A percentile compares a stretch with the other conserved stretches of the same genome.
These are phyloP conservation scores for Arthrobotrys sinensis DNA, from an alignment of 2,329 filamentous ascomycete genomes.

Conservation along the genomic window DNA sequence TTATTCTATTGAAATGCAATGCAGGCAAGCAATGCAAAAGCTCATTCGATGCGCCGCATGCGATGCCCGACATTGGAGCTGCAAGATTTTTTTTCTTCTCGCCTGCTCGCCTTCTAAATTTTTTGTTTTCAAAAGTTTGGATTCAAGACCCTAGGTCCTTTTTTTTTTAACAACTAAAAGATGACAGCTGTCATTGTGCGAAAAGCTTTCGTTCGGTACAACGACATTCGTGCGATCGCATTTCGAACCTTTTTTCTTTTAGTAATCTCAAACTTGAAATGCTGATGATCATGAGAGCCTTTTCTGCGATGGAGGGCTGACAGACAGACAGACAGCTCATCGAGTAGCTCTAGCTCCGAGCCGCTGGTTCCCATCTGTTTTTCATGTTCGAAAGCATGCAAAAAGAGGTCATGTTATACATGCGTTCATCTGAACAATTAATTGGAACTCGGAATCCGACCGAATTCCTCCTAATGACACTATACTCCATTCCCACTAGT, in stretches of 20 bases:
- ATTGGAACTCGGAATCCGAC: conserved; percentile 49
- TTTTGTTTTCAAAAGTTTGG: neutral
- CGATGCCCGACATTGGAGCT: conserved; percentile 44
- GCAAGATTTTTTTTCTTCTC: conserved; percentile 14
- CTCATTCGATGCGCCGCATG: conserved; percentile 58
- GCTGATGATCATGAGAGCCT: conserved; percentile 48
- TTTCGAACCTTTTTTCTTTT: neutral
- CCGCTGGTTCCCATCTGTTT: neutral
- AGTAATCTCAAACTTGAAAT: neutral
- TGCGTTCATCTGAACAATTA: conserved; percentile 46
- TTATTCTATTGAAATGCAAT: conserved; percentile 26
- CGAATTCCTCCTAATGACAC: conserved; percentile 58
- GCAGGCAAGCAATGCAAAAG: conserved; percentile 55
- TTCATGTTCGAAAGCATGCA: conserved; percentile 7
- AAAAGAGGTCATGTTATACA: conserved; percentile 28
- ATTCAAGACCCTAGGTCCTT: neutral
- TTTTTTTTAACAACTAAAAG: conserved; percentile 1
- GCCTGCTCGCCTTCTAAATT: neutral
- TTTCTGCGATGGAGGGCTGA: neutral
- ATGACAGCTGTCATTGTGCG: conserved; percentile 32
- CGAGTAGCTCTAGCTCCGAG: neutral
- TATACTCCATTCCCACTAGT: conserved; percentile 10
- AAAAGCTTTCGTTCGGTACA: conserved; percentile 2
- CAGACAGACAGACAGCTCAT: conserved; percentile 31
- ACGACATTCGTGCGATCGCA: conserved; percentile 16